These are phyloP conservation scores for Pulveroboletus sp. DNA, from an alignment of 768 basidiomycete species.

Conservation along the genomic window DNA sequence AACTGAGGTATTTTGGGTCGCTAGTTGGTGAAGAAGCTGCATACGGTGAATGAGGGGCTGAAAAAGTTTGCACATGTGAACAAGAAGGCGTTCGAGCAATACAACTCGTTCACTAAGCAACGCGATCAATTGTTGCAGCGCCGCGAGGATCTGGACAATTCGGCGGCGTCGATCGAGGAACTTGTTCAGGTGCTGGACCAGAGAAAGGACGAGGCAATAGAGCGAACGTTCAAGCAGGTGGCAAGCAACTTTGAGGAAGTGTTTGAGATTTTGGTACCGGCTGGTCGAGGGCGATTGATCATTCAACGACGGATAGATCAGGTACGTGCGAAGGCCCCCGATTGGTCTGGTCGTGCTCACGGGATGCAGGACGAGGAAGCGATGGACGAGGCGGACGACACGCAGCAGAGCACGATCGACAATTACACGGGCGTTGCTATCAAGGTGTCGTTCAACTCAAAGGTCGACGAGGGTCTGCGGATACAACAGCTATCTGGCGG, in stretches of 20 bases:
- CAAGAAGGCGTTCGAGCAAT: constrained; percentile 99
- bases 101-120: constrained; percentile 96
- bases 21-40: constrained; percentile 91
- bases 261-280: constrained; percentile 93
- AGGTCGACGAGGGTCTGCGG: constrained; percentile 91
- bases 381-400: constrained; percentile 69
- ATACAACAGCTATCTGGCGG: constrained; percentile 98
- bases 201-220: constrained; percentile 97
- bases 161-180: constrained; percentile 85
- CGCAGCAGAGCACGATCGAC: constrained; percentile 74
- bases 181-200: constrained; percentile 92
- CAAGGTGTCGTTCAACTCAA: constrained; percentile 98
- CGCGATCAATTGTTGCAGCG: constrained; percentile 85
- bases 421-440: constrained; percentile 97
- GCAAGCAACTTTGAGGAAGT: constrained; percentile 96
- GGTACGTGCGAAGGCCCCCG: constrained; percentile 32
- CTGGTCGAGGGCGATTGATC: constrained; percentile 84
- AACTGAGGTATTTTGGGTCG: constrained; percentile 6
- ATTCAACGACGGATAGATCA: constrained; percentile 91
- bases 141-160: constrained; percentile 87
- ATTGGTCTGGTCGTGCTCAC: background rate
- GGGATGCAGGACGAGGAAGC: constrained; percentile 54
- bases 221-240: constrained; percentile 97
- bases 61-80: constrained; percentile 99
- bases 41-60: constrained; percentile 84